Percentiles rank a stretch among this genome's conserved stretches.
Conservation (phyloP, 805 yeast genomes). For the Wickerhamiella qilinensis region DNA sequence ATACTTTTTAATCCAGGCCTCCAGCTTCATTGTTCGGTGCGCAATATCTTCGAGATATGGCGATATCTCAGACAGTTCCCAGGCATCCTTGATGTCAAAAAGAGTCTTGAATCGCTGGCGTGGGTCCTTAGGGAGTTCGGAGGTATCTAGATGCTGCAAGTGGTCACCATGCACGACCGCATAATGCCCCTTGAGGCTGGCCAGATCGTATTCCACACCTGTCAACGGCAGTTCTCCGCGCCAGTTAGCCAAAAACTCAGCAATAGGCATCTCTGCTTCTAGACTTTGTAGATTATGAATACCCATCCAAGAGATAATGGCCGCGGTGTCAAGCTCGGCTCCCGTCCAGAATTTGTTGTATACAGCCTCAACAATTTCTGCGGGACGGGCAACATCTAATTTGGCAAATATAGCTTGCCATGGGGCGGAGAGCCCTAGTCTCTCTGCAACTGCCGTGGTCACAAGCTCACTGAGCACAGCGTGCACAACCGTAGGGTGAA, state of each 20-base stretch:
- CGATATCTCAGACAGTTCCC: conserved; percentile 45
- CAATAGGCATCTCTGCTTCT: conserved; percentile 22
- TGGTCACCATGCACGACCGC: conserved; percentile 29
- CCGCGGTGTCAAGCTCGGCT: conserved; percentile 27
- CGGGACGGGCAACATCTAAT: neutral
- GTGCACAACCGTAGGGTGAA: conserved; percentile 16
- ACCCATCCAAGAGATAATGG: conserved; percentile 50
- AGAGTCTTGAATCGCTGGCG: conserved; percentile 34
- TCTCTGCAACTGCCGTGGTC: conserved; percentile 13
- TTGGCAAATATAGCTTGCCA: neutral
- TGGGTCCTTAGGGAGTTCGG: conserved; percentile 33
- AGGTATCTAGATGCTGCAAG: conserved; percentile 38
- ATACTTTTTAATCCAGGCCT: conserved; percentile 2
- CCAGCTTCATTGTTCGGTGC: conserved; percentile 1
- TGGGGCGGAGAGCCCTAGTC: neutral
- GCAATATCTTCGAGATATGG: conserved; percentile 48
- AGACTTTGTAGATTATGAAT: conserved; percentile 29
- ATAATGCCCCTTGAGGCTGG: conserved; percentile 38
- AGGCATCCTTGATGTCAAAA: conserved; percentile 36
- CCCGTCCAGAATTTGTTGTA: conserved; percentile 29
- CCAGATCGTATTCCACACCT: conserved; percentile 45
- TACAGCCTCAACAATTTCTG: conserved; percentile 34
- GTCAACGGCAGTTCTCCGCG: conserved; percentile 25
- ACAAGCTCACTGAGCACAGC: conserved; percentile 16
- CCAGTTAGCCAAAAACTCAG: conserved; percentile 28